Evolutionary conservation across 768 basidiomycete species (phyloP).

Genomic region (Obba rivulosa): DNA sequence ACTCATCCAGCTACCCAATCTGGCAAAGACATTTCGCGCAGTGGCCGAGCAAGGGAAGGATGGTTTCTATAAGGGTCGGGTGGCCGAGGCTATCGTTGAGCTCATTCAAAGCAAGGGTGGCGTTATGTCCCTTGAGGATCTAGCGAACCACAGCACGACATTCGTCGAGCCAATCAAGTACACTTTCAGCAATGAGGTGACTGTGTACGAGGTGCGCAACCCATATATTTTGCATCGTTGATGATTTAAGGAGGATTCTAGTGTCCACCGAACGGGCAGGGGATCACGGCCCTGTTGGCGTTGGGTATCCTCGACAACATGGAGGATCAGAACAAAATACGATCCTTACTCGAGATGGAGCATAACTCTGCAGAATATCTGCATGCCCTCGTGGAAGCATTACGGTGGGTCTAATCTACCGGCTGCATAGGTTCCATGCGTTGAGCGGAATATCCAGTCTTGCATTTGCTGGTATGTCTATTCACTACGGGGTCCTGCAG

Average conservation of each 20-base stretch:
- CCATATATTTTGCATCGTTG: no score
- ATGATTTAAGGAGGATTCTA: slow-evolving; percentile 20
- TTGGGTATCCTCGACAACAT: slow-evolving; percentile 89
- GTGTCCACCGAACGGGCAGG: slow-evolving; percentile 98
- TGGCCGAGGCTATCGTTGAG: slow-evolving; percentile 87
- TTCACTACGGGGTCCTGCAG: background rate
- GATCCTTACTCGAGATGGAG: slow-evolving; percentile 71
- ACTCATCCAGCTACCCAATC: slow-evolving; percentile 71
- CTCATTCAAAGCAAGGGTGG: slow-evolving; percentile 84
- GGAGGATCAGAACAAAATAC: slow-evolving; percentile 65
- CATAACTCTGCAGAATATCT: slow-evolving; percentile 90
- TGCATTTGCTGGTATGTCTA: slow-evolving; percentile 59
- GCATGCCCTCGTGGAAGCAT: slow-evolving; percentile 79
- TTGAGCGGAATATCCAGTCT: background rate
- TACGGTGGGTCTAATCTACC: slow-evolving; percentile 47
- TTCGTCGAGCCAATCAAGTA: slow-evolving; percentile 91
- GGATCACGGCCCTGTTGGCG: slow-evolving; percentile 88
- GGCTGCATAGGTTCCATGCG: background rate
- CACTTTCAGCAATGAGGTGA: slow-evolving; percentile 80
- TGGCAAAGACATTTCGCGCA: slow-evolving; percentile 79
- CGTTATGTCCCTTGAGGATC: slow-evolving; percentile 90
- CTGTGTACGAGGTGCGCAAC: slow-evolving; percentile 75
- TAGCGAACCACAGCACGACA: slow-evolving; percentile 73
- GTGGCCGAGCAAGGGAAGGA: slow-evolving; percentile 79
- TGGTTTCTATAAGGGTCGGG: slow-evolving; percentile 89